These are phyloP conservation scores for Colletotrichum orbiculare DNA, from an alignment of 2,329 filamentous ascomycete genomes.

Conservation along the genomic window DNA sequence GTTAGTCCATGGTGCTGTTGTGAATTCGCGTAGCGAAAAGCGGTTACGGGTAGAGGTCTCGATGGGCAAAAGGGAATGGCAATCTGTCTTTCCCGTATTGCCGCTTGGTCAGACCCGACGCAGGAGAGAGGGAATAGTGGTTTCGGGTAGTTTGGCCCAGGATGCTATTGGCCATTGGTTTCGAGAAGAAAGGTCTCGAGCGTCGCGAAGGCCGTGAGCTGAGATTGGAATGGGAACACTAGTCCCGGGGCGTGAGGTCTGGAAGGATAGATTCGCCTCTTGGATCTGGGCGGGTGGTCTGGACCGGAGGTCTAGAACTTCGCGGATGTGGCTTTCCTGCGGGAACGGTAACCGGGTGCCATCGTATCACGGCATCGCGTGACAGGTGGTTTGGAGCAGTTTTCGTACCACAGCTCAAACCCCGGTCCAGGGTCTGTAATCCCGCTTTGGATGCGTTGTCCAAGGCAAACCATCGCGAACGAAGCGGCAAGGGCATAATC, in stretches of 20 bases:
- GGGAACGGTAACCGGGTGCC: conserved; percentile 25
- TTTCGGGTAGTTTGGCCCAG: conserved; percentile 2
- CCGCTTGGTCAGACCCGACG: conserved; percentile 29
- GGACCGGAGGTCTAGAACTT: conserved; percentile 16
- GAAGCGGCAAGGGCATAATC: neutral
- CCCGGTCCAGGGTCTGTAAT: neutral
- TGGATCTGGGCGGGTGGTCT: conserved; percentile 13
- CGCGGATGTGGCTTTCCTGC: conserved; percentile 17
- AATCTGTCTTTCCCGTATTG: conserved; percentile 28
- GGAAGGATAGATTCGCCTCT: conserved; percentile 8
- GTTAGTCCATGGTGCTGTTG: conserved; percentile 22
- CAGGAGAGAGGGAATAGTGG: conserved; percentile 6
- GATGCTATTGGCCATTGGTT: conserved; percentile 8
- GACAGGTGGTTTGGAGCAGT: neutral
- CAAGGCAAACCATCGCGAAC: conserved; percentile 19
- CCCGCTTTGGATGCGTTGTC: conserved; percentile 7
- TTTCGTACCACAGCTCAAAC: conserved; percentile 7
- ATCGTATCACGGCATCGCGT: conserved; percentile 15
- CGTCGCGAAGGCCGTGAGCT: conserved; percentile 9
- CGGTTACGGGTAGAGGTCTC: conserved; percentile 14
- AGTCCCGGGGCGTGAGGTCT: conserved; percentile 14
- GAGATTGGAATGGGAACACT: conserved; percentile 11
- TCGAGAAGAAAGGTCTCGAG: conserved; percentile 3
- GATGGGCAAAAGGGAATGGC: conserved; percentile 28
- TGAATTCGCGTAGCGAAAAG: conserved; percentile 15